Evolutionary conservation across 768 basidiomycete genomes (phyloP).

Genomic region (Lactifluus echinatus): DNA sequence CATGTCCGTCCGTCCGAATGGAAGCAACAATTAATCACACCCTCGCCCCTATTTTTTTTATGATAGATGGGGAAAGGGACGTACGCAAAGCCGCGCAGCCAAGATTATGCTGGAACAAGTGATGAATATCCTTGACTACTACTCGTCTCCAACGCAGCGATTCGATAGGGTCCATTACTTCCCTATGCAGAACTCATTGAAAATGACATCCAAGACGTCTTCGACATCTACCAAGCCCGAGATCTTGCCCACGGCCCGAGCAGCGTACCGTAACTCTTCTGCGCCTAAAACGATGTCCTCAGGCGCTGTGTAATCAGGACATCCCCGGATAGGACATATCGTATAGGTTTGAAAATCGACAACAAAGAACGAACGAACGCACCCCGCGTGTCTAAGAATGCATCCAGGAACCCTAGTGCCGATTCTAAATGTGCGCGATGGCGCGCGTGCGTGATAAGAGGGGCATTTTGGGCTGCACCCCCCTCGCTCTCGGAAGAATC

Average conservation of each 20-base stretch:
- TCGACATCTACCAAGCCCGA: conserved; percentile 75
- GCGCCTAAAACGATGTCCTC: conserved; percentile 77
- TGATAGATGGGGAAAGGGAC: background rate
- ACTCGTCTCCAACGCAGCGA: background rate
- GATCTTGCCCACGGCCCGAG: conserved; percentile 75
- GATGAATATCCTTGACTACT: background rate
- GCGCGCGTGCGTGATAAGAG: conserved; percentile 70
- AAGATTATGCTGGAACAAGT: too few species aligned
- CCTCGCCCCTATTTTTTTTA: too few species aligned
- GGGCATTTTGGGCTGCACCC: conserved; percentile 36
- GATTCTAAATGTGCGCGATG: conserved; percentile 71
- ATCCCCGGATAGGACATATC: background rate
- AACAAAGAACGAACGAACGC: conserved; percentile 25
- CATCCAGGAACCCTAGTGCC: conserved; percentile 51
- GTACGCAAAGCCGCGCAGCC: background rate
- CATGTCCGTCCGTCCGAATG: background rate
- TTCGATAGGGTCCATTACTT: background rate
- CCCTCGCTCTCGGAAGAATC: conserved; percentile 21
- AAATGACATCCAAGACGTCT: conserved; percentile 75
- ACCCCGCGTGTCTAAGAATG: conserved; percentile 44
- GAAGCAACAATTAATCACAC: background rate
- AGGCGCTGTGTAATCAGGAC: conserved; percentile 33
- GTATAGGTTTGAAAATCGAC: background rate
- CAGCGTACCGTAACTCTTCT: conserved; percentile 83
- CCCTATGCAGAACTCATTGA: conserved; percentile 64